Evolutionary conservation across 1,284 basidiomycete genomes (phyloP).

Genomic region (Melampsora americana): DNA sequence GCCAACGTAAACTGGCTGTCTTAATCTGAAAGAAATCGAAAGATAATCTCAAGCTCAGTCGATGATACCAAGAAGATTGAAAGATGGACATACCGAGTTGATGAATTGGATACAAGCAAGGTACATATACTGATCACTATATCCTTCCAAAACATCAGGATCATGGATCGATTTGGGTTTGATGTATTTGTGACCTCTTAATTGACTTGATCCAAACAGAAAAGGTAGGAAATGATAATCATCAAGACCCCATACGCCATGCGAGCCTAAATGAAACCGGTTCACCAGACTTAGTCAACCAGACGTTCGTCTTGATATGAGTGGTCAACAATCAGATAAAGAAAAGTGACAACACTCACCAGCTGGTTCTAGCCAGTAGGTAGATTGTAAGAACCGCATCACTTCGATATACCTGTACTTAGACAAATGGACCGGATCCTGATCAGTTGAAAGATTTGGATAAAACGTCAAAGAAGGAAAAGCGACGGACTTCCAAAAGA

Average conservation of each 20-base stretch:
- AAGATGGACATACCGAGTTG: conserved; percentile 68
- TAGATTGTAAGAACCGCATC: conserved; percentile 85
- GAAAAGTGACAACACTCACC: conserved; percentile 56
- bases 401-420: conserved; percentile 71
- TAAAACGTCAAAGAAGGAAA: not conserved
- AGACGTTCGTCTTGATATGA: not conserved
- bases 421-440: too few species aligned
- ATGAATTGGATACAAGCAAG: conserved; percentile 94
- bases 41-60: not conserved
- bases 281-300: not conserved
- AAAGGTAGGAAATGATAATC: conserved; percentile 98
- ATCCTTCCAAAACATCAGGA: conserved; percentile 86
- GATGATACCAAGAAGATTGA: not conserved
- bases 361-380: conserved; percentile 96
- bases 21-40: conserved; percentile 69
- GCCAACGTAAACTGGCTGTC: conserved; percentile 92
- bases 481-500: conserved; percentile 76
- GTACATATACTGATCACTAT: conserved; percentile 90
- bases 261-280: conserved; percentile 59
- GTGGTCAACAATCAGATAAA: not conserved
- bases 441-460: not conserved
- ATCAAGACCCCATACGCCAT: conserved; percentile 97
- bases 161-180: conserved; percentile 90
- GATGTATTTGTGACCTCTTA: conserved; percentile 84
- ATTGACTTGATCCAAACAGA: conserved; percentile 79